Base-by-base conservation (phyloP, 352 stramenopile genomes). In the Phytophthora podocarpi region DNA sequence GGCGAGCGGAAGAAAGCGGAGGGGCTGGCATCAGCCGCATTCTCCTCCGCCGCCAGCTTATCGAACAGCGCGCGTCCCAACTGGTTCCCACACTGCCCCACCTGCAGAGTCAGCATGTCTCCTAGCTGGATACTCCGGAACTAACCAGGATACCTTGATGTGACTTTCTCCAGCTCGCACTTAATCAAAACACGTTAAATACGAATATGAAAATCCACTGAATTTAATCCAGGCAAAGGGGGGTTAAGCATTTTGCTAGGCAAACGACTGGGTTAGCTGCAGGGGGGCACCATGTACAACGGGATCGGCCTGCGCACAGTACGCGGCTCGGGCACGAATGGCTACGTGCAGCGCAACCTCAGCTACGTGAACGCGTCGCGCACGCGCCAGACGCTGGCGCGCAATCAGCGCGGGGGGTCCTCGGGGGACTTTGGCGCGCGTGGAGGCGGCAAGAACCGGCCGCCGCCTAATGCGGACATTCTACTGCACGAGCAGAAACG, bases 301-400 rank as follows among this genome's bases (percentile, higher is more conserved):
- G 89, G 89, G 55, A 94, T 97, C 46, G 89, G 89, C 6, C 70
- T 97, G 24, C 72, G 77, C 52, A 96, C 87, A 1, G 76, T 91
- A 58, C 87, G 89, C 49, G 89, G 89, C 55, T 94, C 85, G 36
- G 86, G 87, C 62, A 97, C 89, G 49, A 97, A 93, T 73, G 89
- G 89, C 37, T 96, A 96, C 57, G 87, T 96, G 47, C 87, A 96
- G 74, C 69, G 76, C 39, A 96, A 96, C 65, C 58, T 92, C 26
- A 91, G 84, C 72, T 80, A 90, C 50, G 84, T 96, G 52, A 81
- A 85, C 42, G 72, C 82, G 23, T 70, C 59, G n/a, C 81, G 82
- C 61, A 80, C 84, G 53, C 79, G 82, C 13, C 79, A 95, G 63
- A 86, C 58, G 50, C 68, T 89, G 37, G 56, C 61, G 45, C 76